phyloP scores from a whole-genome alignment of 805 yeast genomes.

The Cephaloascus fragrans region DNA sequence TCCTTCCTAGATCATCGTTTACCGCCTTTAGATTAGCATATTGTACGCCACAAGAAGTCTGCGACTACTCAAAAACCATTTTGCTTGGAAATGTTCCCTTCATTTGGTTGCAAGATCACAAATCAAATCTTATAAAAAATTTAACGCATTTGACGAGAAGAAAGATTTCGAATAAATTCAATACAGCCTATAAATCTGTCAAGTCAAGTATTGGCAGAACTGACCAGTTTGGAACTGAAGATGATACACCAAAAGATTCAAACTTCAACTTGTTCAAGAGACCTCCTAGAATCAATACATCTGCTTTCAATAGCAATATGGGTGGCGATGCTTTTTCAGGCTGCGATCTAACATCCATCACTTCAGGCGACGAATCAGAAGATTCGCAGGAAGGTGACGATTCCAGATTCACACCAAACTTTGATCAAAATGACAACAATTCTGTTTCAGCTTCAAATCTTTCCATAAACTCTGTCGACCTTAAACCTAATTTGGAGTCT shows the following conservation, averaged over 20 bases:
- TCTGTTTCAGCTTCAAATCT: background rate
- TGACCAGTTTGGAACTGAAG: background rate
- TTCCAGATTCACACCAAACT: background rate
- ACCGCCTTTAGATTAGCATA: slow-evolving; percentile 52
- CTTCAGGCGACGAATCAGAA: background rate
- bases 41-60: slow-evolving; percentile 36
- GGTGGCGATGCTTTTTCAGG: background rate
- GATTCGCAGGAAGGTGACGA: background rate
- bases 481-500: slow-evolving; percentile 1
- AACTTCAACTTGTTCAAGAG: slow-evolving; percentile 5
- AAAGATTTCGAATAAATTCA: slow-evolving; percentile 5
- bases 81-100: slow-evolving; percentile 53
- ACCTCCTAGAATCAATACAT: background rate
- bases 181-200: background rate
- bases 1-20: slow-evolving; percentile 43
- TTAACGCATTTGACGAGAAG: slow-evolving; percentile 7
- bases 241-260: background rate
- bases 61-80: slow-evolving; percentile 34
- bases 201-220: background rate
- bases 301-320: background rate
- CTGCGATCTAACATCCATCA: no score
- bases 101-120: slow-evolving; percentile 38
- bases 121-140: slow-evolving; percentile 11
- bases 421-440: no score
- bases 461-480: background rate